Base-by-base conservation (phyloP, 2,329 filamentous ascomycete genomes). In the Fusarium torreyae region DNA sequence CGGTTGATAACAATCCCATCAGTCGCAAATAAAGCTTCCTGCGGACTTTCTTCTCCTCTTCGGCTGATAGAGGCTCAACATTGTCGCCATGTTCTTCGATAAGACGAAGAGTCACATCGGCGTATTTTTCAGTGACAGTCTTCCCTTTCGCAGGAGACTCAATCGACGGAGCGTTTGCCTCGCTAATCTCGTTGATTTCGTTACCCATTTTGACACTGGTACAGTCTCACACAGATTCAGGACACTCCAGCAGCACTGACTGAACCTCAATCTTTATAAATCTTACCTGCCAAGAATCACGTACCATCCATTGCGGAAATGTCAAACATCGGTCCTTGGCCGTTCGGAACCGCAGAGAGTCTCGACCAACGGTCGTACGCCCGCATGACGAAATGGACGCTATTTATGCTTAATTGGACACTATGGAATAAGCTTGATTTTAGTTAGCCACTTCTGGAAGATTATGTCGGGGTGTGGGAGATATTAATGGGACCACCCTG, bases 81-180 rank as follows among this genome's bases (percentile, higher is more conserved):
- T 75, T 59, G 43, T 76, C 65, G 4, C 75, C 78, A 66, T 80
- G 76, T 10, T 78, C 63, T 58, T 81, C 77, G 15, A 81, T 65
- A 6, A 81, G 56, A 1, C 74, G 72, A 9, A 81, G 59, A 2
- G 79, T 81, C n/a, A 76, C 77, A 58, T 81, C 79, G 17, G 79
- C 79, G 52, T 78, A 76, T 49, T 77, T 75, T 48, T 63, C 52
- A 22, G 39, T 24, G 18, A 42, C 39, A 2, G 39, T 42, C 18
- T 42, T 42, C 11, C 39, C 39, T 13, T 42, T 42, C 11, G 18
- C 6, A 10, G 7, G 18, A 14, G 39, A 18, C 39, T 42, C 39
- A 20, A 42, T 24, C 9, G 39, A 42, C 13, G 39, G 39, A 24
- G 39, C 11, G 5, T 14, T 42, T 15, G 18, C 20, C 18, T 22